phyloP scores from a whole-genome alignment of 495 filamentous ascomycete species.

The Trichocladium antarcticum region DNA sequence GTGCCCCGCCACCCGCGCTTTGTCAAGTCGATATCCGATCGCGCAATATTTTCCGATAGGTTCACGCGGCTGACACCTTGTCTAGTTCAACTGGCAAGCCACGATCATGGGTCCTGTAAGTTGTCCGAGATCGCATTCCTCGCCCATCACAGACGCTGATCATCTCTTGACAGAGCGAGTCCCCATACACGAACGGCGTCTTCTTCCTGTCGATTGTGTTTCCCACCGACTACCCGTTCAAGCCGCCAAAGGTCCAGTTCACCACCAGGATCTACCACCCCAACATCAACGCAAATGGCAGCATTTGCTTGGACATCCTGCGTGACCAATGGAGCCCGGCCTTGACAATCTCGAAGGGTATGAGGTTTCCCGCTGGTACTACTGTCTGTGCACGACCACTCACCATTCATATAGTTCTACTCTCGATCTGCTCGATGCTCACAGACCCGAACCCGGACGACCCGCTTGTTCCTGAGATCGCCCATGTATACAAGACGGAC shows the following conservation, averaged over 20 bases:
- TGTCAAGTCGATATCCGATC: not conserved
- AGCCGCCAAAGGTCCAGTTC: conserved; percentile 99
- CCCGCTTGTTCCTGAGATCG: conserved; percentile 95
- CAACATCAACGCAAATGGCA: conserved; percentile 99
- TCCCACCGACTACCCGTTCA: conserved; percentile 99
- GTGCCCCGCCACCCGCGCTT: conserved; percentile 23
- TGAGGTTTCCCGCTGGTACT: conserved; percentile 7
- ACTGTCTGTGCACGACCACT: not conserved
- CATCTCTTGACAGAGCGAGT: conserved; percentile 55
- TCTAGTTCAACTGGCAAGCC: conserved; percentile 98
- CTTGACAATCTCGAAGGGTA: conserved; percentile 97
- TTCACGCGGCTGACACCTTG: conserved; percentile 17
- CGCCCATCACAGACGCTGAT: conserved; percentile 10
- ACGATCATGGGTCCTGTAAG: conserved; percentile 99
- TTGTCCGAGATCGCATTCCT: conserved; percentile 16
- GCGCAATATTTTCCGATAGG: not conserved
- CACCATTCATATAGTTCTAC: conserved; percentile 52
- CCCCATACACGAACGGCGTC: conserved; percentile 91
- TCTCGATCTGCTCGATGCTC: conserved; percentile 99
- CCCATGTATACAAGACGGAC: conserved; percentile 99
- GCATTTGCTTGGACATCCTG: conserved; percentile 95
- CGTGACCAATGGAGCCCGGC: conserved; percentile 99
- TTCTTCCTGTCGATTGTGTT: conserved; percentile 99
- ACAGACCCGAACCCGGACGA: conserved; percentile 99
- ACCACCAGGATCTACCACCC: conserved; percentile 98